These are phyloP conservation scores for Odonthalia washingtoniensis DNA, from an alignment of 31 red algal species.

Conservation along the genomic window DNA sequence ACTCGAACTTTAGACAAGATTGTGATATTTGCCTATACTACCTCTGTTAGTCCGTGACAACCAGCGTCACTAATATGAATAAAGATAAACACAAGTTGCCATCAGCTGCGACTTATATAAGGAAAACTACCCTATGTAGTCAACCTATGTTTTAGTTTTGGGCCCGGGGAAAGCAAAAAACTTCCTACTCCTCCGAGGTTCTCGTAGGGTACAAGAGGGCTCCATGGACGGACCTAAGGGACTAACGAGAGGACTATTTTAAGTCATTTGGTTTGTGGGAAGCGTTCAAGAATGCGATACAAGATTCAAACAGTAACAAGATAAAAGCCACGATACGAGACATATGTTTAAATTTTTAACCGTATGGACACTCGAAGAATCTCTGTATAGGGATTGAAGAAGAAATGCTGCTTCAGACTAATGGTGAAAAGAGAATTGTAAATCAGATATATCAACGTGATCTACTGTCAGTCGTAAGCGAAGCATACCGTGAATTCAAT, in stretches of 20 bases:
- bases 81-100: no score
- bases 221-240: background rate
- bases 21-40: no score
- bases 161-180: no score
- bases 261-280: background rate
- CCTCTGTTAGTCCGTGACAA: no score
- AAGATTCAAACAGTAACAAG: background rate
- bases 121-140: no score
- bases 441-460: background rate
- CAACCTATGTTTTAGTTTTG: no score
- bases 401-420: background rate
- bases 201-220: no score
- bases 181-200: no score
- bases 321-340: background rate
- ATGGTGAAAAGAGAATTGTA: background rate
- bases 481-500: background rate
- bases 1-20: no score
- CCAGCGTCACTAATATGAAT: no score
- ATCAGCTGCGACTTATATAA: no score
- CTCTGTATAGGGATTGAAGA: background rate
- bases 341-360: background rate
- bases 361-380: background rate
- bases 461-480: background rate
- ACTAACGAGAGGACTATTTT: background rate
- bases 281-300: background rate